phyloP scores from a whole-genome alignment of 352 stramenopile genomes.

The Globisporangium irregulare region DNA sequence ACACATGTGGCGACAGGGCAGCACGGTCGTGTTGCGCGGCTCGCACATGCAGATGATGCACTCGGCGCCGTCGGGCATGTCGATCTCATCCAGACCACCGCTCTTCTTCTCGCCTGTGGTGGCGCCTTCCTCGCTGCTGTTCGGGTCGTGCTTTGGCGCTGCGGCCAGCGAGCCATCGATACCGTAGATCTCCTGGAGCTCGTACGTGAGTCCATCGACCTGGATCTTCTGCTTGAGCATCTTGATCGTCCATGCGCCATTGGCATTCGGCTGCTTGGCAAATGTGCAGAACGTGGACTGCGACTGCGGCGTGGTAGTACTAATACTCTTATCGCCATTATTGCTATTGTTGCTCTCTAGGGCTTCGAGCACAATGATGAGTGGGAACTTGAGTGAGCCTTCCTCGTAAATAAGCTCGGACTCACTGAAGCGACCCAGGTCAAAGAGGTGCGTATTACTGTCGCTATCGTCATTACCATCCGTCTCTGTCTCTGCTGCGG shows the following conservation, averaged over 20 bases:
- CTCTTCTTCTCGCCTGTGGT: constrained; percentile 11
- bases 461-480: constrained; percentile 17
- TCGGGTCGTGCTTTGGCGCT: constrained; percentile 32
- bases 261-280: constrained; percentile 36
- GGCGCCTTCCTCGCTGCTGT: constrained; percentile 9
- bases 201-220: constrained; percentile 71
- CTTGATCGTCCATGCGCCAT: constrained; percentile 52
- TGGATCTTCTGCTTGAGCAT: constrained; percentile 85
- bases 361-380: constrained; percentile 73
- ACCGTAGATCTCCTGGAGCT: constrained; percentile 87
- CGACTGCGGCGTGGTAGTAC: constrained; percentile 37
- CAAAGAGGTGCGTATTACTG: constrained; percentile 24
- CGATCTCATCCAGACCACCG: constrained; percentile 34
- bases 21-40: constrained; percentile 74
- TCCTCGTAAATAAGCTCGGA: constrained; percentile 49
- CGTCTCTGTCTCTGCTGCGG: background rate
- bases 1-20: constrained; percentile 87
- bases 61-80: constrained; percentile 74
- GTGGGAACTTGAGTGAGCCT: constrained; percentile 44
- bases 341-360: constrained; percentile 12
- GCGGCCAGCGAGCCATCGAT: constrained; percentile 72
- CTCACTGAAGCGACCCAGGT: constrained; percentile 36
- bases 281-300: constrained; percentile 83
- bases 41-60: constrained; percentile 88
- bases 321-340: background rate